These are phyloP conservation scores for Nitzschia sp. DNA, from an alignment of 108 stramenopile species.

Conservation along the genomic window DNA sequence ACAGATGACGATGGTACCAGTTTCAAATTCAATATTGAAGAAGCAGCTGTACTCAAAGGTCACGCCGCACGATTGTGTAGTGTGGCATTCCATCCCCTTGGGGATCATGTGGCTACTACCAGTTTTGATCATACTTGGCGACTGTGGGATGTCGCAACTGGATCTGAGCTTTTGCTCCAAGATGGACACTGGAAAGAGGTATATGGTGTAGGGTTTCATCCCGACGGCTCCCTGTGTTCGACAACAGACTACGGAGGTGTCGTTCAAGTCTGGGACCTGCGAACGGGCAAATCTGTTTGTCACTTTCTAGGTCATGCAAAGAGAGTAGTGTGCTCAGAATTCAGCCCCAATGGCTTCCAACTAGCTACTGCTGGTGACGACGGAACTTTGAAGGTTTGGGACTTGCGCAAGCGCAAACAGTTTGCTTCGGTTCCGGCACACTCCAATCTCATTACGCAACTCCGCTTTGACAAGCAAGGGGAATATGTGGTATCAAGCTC, in stretches of 20 bases:
- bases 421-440: constrained; percentile 92
- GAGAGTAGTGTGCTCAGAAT: constrained; percentile 79
- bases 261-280: constrained; percentile 94
- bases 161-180: constrained; percentile 88
- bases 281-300: constrained; percentile 85
- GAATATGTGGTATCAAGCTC: constrained; percentile 88
- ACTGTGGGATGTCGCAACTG: constrained; percentile 96
- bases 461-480: constrained; percentile 75
- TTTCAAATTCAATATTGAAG: constrained; percentile 41
- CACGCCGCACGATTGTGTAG: constrained; percentile 88
- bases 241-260: constrained; percentile 95
- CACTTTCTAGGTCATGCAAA: constrained; percentile 87
- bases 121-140: constrained; percentile 98
- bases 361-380: constrained; percentile 94
- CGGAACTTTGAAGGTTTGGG: constrained; percentile 93
- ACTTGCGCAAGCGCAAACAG: constrained; percentile 79
- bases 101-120: constrained; percentile 86
- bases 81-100: constrained; percentile 92
- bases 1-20: constrained; percentile 16
- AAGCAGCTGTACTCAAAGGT: constrained; percentile 77
- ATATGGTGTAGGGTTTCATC: constrained; percentile 93
- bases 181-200: constrained; percentile 92
- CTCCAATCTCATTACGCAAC: constrained; percentile 86
- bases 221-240: constrained; percentile 89
- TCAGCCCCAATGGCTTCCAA: constrained; percentile 90